Percentiles rank a stretch among this genome's conserved stretches.
These are phyloP conservation scores for Aspergillus brunneoviolaceus DNA, from an alignment of 2,329 filamentous ascomycete genomes.

Conservation along the genomic window DNA sequence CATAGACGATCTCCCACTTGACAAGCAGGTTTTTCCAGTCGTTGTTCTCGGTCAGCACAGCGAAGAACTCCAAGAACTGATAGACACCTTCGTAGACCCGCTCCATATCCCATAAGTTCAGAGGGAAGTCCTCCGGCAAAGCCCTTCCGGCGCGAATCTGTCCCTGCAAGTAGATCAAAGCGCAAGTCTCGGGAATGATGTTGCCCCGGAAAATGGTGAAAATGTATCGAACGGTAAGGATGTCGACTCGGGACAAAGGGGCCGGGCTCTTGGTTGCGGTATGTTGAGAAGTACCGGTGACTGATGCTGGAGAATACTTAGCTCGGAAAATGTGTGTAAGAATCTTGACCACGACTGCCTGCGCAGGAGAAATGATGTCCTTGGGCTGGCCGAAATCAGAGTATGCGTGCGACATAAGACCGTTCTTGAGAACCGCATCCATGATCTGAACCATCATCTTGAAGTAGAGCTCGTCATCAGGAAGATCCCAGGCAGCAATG, in stretches of 20 bases:
- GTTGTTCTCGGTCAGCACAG: conserved; percentile 80
- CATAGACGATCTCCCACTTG: conserved; percentile 87
- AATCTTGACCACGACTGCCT: conserved; percentile 87
- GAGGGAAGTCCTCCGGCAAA: conserved; percentile 82
- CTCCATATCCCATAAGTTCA: conserved; percentile 97
- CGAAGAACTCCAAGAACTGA: conserved; percentile 92
- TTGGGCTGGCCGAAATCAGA: conserved; percentile 88
- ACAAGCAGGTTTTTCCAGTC: conserved; percentile 82
- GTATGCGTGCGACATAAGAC: conserved; percentile 87
- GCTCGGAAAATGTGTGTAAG: conserved; percentile 85
- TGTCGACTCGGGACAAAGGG: conserved; percentile 55
- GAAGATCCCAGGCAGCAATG: conserved; percentile 94
- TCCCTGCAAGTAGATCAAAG: conserved; percentile 89
- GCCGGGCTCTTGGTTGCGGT: conserved; percentile 58
- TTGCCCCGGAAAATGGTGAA: conserved; percentile 89
- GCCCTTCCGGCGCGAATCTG: conserved; percentile 77
- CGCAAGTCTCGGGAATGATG: conserved; percentile 90
- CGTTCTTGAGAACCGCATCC: conserved; percentile 85
- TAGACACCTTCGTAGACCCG: conserved; percentile 91
- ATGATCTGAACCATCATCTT: conserved; percentile 96
- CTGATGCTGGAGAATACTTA: conserved; percentile 51
- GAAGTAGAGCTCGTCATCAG: conserved; percentile 90
- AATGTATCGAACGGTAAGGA: conserved; percentile 78
- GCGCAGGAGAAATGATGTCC: conserved; percentile 92
- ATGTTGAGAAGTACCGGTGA: conserved; percentile 52